phyloP scores from a whole-genome alignment of 2,329 filamentous ascomycete genomes.

The Magnaporthales sp. region DNA sequence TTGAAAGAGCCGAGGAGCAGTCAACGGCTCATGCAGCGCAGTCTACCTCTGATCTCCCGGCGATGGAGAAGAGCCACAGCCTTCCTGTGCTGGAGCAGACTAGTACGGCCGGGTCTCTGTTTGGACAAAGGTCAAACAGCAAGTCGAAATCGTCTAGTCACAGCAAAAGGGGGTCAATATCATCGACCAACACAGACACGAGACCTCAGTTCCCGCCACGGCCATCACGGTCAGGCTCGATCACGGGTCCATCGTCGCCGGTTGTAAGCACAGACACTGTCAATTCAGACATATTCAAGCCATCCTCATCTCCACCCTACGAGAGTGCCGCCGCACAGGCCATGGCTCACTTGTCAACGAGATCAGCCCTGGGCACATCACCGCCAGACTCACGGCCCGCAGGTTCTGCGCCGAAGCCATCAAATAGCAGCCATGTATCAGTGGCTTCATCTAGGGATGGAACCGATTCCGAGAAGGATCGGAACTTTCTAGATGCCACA shows the following conservation, averaged over 20 bases:
- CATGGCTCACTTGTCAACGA: constrained; percentile 61
- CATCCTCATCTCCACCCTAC: constrained; percentile 45
- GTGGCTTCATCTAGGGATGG: constrained; percentile 12
- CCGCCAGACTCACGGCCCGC: constrained; percentile 19
- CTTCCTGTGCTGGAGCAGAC: constrained; percentile 32
- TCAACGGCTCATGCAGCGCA: constrained; percentile 15
- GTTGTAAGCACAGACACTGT: constrained; percentile 58
- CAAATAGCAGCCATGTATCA: constrained; percentile 33
- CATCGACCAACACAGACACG: constrained; percentile 39
- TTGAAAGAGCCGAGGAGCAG: constrained; percentile 33
- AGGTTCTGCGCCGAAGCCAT: constrained; percentile 32
- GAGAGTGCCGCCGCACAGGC: constrained; percentile 46
- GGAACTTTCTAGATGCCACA: constrained; percentile 18
- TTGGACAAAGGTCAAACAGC: constrained; percentile 36
- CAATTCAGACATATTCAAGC: constrained; percentile 55
- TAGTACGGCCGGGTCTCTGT: constrained; percentile 29
- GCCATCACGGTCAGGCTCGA: constrained; percentile 51
- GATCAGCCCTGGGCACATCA: constrained; percentile 26
- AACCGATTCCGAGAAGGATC: constrained; percentile 28
- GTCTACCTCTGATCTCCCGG: constrained; percentile 27
- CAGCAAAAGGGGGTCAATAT: constrained; percentile 19
- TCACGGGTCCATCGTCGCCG: constrained; percentile 53
- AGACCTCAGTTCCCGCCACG: constrained; percentile 38
- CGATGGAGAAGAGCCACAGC: constrained; percentile 48
- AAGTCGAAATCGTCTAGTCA: constrained; percentile 20